Base-by-base conservation (phyloP, 1,139 yeast species). In the Debaryomycetaceae sp. region DNA sequence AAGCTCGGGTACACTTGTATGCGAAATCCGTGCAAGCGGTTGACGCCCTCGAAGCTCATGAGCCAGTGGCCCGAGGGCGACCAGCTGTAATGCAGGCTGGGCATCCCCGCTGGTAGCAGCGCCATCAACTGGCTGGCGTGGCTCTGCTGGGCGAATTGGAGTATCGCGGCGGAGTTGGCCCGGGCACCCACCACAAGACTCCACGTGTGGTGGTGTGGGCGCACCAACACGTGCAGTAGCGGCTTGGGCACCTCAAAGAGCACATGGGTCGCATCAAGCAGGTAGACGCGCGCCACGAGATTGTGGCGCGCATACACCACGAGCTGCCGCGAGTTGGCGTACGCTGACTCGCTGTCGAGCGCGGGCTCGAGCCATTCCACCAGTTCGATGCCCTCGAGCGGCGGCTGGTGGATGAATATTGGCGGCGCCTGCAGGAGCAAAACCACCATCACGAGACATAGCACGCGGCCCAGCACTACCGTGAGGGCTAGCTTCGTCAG, bases 131-230 rank as follows among this genome's bases (percentile, higher is more conserved):
- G 36, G 38, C 71, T 64, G 8, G 36, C 37, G 4, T 60, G 44
- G 0, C 71, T 71, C n/a, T 46, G 43, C 34, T 65, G 63, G 32
- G 48, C 42, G 38, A 65, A 62, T 32, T 65, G 66, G 36, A 54
- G 51, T 4, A 64, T 34, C 3, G 53, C 38, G 0, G 66, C 64
- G 11, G 6, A 18, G 15, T 27, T 18, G 25, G 28, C 32, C 28
- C 34, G 34, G 25, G 22, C 36, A 34, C 27, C 38, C 36, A 48
- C 51, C 9, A 57, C 36, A 11, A 65, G 36, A 3, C 64, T 49
- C 70, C 70, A 65, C 11, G 57, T 38, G 23, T 17, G 6, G 2
- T 39, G 22, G 8, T 36, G 34, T 1, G 56, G 54, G 11, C 54
- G 44, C 3, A 43, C 17, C 4, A 51, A 23, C 3, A 57, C 32